Conservation (phyloP, 805 yeast genomes). For the Candida suzukii region DNA sequence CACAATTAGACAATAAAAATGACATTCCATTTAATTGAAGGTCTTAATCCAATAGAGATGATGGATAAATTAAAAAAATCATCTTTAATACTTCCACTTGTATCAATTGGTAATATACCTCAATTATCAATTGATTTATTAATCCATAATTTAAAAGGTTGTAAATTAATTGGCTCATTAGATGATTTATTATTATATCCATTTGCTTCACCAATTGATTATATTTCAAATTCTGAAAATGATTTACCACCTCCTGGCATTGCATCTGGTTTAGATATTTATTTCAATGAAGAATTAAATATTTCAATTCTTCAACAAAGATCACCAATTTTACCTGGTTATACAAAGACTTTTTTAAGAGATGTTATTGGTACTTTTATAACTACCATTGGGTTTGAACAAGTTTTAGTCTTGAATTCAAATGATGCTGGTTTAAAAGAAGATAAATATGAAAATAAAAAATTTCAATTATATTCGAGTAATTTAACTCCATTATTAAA, state of each 20-base stretch:
- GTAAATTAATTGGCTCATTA: slow-evolving; percentile 45
- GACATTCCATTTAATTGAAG: slow-evolving; percentile 19
- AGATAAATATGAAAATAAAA: slow-evolving; percentile 9
- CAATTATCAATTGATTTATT: slow-evolving; percentile 74
- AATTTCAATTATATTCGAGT: slow-evolving; percentile 17
- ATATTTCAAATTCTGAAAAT: slow-evolving; percentile 12
- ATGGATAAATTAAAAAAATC: slow-evolving; percentile 22
- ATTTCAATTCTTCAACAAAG: slow-evolving; percentile 71
- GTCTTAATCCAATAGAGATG: slow-evolving; percentile 14
- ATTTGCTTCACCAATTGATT: slow-evolving; percentile 75
- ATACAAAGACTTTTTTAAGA: slow-evolving; percentile 39
- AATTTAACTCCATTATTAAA: slow-evolving; percentile 14
- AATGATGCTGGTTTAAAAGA: slow-evolving; percentile 49
- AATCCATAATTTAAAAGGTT: slow-evolving; percentile 47
- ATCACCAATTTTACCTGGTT: slow-evolving; percentile 74
- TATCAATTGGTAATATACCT: slow-evolving; percentile 86
- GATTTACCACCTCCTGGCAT: slow-evolving; percentile 27
- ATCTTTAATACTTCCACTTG: slow-evolving; percentile 64
- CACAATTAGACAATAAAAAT: slow-evolving; percentile 5
- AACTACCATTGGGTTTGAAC: slow-evolving; percentile 28
- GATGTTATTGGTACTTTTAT: slow-evolving; percentile 48
- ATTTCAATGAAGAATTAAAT: slow-evolving; percentile 31
- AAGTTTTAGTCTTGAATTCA: slow-evolving; percentile 62
- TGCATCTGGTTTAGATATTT: slow-evolving; percentile 63
- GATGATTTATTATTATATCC: slow-evolving; percentile 67